Conservation (phyloP, 2,329 filamentous ascomycete species). For the Botryosphaeria dothidea region DNA sequence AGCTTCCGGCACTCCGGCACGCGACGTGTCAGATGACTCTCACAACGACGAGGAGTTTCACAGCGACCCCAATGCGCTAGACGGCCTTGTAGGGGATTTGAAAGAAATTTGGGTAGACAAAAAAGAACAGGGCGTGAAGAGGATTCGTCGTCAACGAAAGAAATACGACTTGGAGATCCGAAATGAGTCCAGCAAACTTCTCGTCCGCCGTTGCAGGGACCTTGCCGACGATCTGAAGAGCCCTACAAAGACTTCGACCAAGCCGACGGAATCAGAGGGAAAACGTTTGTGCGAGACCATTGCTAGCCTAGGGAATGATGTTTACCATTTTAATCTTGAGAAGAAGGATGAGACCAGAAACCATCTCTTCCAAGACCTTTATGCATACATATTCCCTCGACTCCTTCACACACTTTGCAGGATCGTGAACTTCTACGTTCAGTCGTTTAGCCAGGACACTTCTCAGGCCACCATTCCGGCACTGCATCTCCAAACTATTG, state of each 20-base stretch:
- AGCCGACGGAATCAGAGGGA: neutral
- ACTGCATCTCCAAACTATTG: slow-evolving; percentile 17
- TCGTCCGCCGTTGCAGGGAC: neutral
- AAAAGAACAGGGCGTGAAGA: neutral
- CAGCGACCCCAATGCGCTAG: neutral
- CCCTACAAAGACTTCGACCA: neutral
- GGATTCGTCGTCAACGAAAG: neutral
- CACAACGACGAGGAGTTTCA: neutral
- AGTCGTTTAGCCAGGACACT: neutral
- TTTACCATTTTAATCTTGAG: neutral
- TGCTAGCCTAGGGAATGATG: neutral
- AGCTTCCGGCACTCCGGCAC: too few species aligned
- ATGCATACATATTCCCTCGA: slow-evolving; percentile 28
- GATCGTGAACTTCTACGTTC: slow-evolving; percentile 23
- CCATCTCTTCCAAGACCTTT: slow-evolving; percentile 26
- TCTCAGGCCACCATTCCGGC: neutral
- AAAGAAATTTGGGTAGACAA: neutral
- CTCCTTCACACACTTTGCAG: slow-evolving; percentile 25
- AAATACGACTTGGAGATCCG: neutral
- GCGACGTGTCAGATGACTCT: neutral
- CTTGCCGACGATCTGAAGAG: neutral
- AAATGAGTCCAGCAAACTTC: neutral
- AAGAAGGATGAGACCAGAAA: slow-evolving; percentile 4
- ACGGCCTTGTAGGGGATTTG: neutral
- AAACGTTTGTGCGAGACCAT: neutral